phyloP scores from a whole-genome alignment of 352 stramenopile genomes.

The Pythium sp. region DNA sequence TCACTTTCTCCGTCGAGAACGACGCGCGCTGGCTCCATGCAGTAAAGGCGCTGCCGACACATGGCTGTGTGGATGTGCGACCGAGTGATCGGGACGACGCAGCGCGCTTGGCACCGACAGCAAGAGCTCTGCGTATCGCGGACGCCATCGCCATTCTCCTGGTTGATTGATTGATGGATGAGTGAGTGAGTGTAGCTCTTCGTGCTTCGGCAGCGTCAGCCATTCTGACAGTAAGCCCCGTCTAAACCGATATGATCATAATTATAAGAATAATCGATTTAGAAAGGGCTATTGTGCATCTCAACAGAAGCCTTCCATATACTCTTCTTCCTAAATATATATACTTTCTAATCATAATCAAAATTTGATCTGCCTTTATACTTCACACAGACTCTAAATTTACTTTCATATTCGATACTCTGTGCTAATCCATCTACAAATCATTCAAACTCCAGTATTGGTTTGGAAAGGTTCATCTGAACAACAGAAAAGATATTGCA shows the following conservation, averaged over 20 bases:
- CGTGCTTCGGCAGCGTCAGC: neutral
- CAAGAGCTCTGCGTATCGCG: constrained; percentile 5
- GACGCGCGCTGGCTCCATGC: constrained; percentile 17
- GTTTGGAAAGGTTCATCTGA: neutral
- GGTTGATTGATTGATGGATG: neutral
- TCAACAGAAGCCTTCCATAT: neutral
- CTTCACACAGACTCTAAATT: neutral
- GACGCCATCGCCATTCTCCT: constrained; percentile 1
- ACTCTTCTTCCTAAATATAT: neutral
- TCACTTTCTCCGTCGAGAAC: constrained; percentile 52
- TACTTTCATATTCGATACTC: neutral
- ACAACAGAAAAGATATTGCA: constrained; percentile 16
- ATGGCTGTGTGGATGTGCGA: neutral
- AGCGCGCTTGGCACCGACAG: neutral
- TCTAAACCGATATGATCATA: neutral
- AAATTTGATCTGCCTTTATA: neutral
- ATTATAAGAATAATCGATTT: neutral
- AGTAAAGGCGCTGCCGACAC: no score
- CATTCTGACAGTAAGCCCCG: neutral
- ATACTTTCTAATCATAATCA: neutral
- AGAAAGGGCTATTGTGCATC: neutral
- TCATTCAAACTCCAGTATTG: neutral
- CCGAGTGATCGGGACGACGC: neutral
- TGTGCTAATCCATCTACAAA: neutral
- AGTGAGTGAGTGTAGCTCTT: constrained; percentile 1